Conservation (phyloP, 495 filamentous ascomycete genomes). For the Penicillium cinerascens region DNA sequence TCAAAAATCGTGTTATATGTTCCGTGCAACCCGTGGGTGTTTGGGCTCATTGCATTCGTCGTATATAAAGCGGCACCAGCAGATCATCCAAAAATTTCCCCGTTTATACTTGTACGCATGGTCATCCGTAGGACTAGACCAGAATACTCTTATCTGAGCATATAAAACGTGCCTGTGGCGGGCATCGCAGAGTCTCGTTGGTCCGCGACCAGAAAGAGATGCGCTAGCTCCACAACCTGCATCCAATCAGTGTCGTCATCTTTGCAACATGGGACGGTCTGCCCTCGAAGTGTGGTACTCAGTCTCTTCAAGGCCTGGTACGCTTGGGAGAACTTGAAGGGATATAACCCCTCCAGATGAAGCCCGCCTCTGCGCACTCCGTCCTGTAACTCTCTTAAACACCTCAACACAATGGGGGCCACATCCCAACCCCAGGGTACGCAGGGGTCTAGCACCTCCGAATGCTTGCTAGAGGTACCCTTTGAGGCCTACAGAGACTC, state of each 20-base stretch:
- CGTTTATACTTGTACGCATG: background rate
- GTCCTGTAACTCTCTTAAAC: background rate
- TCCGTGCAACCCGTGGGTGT: conserved; percentile 23
- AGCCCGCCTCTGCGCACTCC: background rate
- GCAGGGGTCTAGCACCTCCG: conserved; percentile 4
- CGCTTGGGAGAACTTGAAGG: background rate
- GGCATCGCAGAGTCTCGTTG: conserved; percentile 3
- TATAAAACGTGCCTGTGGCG: background rate
- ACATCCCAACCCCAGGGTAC: conserved; percentile 3
- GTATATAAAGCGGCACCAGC: conserved; percentile 28
- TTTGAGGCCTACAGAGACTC: conserved; percentile 24
- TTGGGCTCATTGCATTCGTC: conserved; percentile 29
- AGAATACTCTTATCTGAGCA: background rate
- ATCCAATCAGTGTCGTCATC: conserved; percentile 17
- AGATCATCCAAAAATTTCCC: conserved; percentile 17
- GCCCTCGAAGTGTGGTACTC: background rate
- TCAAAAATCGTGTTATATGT: conserved; percentile 16
- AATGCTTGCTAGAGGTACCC: conserved; percentile 10
- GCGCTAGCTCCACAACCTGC: background rate
- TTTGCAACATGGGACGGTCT: conserved; percentile 17
- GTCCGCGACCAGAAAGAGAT: background rate
- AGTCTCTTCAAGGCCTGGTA: background rate
- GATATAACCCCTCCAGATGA: conserved; percentile 1
- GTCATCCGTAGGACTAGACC: background rate
- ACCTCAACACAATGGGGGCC: background rate